Conservation (phyloP, 768 basidiomycete genomes). For the Podaxis sp. region DNA sequence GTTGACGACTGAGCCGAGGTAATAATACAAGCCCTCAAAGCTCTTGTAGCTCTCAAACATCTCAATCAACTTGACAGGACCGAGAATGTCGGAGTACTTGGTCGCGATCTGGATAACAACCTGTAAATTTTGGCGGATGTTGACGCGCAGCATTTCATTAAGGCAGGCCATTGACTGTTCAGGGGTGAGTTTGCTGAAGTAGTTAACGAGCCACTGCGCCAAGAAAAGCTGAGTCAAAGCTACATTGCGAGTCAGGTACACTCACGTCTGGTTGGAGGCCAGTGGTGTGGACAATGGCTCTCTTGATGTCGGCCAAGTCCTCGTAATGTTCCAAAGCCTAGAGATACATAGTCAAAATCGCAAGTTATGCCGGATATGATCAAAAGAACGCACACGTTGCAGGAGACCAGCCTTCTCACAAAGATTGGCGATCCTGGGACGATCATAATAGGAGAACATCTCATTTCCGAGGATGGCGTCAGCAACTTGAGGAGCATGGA, state of each 20-base stretch:
- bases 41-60: conserved; percentile 98
- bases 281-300: conserved; percentile 90
- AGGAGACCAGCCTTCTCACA: conserved; percentile 97
- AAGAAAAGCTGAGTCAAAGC: conserved; percentile 2
- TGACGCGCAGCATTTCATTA: conserved; percentile 95
- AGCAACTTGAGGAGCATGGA: conserved; percentile 97
- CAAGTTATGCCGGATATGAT: background rate
- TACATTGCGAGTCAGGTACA: conserved; percentile 10
- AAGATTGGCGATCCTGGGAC: conserved; percentile 93
- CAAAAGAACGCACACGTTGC: conserved; percentile 64
- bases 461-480: conserved; percentile 99
- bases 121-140: conserved; percentile 97
- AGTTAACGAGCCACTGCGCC: conserved; percentile 86
- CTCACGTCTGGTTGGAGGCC: conserved; percentile 79
- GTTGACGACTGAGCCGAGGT: conserved; percentile 97
- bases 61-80: conserved; percentile 95
- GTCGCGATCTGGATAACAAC: conserved; percentile 96
- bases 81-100: conserved; percentile 97
- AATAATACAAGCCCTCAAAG: conserved; percentile 98
- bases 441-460: conserved; percentile 97
- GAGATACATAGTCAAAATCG: conserved; percentile 11
- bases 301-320: conserved; percentile 97
- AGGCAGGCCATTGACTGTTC: conserved; percentile 96
- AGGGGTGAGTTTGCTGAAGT: conserved; percentile 94
- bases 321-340: conserved; percentile 98